These are phyloP conservation scores for Hyphodiscus sp. DNA, from an alignment of 2,329 filamentous ascomycete genomes.

Conservation along the genomic window DNA sequence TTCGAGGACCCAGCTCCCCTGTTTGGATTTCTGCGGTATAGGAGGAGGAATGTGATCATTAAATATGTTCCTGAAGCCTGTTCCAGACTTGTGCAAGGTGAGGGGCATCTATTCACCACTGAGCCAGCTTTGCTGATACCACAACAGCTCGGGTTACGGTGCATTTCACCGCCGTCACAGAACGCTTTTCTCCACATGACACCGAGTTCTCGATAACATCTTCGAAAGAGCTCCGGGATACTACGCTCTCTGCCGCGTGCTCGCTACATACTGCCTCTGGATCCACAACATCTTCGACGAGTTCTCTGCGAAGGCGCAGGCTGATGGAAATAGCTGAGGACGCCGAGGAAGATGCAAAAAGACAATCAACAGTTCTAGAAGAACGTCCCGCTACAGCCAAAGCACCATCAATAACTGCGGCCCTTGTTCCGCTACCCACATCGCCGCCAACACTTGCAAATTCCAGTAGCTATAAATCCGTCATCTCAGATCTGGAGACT, in stretches of 20 bases:
- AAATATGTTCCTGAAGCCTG: slow-evolving; percentile 90
- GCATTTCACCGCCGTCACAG: slow-evolving; percentile 61
- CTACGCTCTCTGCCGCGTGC: slow-evolving; percentile 79
- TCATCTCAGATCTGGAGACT: slow-evolving; percentile 19
- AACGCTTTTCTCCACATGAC: slow-evolving; percentile 78
- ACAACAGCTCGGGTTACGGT: slow-evolving; percentile 70
- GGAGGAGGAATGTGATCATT: slow-evolving; percentile 82
- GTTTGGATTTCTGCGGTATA: slow-evolving; percentile 86
- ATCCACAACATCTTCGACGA: slow-evolving; percentile 78
- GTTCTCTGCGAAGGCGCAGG: slow-evolving; percentile 68
- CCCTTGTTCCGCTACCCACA: slow-evolving; percentile 7
- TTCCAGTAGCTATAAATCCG: slow-evolving; percentile 12
- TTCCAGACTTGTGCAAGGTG: slow-evolving; percentile 88
- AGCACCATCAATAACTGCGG: slow-evolving; percentile 13
- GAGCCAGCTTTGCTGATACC: slow-evolving; percentile 21
- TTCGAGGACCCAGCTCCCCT: slow-evolving; percentile 83
- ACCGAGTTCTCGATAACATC: slow-evolving; percentile 70
- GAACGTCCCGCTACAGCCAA: slow-evolving; percentile 31
- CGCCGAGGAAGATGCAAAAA: slow-evolving; percentile 59
- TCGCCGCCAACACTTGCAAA: slow-evolving; percentile 11
- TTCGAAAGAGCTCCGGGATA: slow-evolving; percentile 77
- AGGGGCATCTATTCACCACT: slow-evolving; percentile 29
- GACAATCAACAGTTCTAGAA: slow-evolving; percentile 48
- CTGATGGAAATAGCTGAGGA: slow-evolving; percentile 93
- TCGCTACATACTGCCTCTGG: slow-evolving; percentile 82